These are phyloP conservation scores for Corymbia calophylla DNA, from an alignment of 441 rosid species.

Conservation along the genomic window DNA sequence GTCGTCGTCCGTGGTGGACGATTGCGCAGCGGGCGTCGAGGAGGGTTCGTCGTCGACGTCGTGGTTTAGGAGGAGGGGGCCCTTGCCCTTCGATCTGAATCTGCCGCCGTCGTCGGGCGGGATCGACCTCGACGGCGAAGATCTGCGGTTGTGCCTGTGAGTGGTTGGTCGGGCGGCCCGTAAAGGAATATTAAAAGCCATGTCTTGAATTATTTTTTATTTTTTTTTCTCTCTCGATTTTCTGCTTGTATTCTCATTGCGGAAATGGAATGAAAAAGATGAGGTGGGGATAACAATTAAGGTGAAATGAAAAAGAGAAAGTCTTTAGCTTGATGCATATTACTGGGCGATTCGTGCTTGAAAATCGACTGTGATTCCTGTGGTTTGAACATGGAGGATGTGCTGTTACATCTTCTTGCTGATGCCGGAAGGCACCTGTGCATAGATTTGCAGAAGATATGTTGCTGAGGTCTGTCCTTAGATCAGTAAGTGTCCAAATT, in stretches of 20 bases:
- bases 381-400: not conserved
- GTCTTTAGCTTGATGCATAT: not conserved
- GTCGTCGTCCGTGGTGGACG: constrained; percentile 78
- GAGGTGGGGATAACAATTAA: not conserved
- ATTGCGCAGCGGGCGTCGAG: constrained; percentile 26
- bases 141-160: constrained; percentile 82
- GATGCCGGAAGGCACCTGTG: not conserved
- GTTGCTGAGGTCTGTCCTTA: not conserved
- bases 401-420: not conserved
- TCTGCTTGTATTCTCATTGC: not conserved
- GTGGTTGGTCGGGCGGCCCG: constrained; percentile 6
- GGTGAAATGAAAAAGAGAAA: not conserved
- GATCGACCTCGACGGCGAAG: constrained; percentile 41
- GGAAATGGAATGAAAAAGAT: not conserved
- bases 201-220: not conserved
- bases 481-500: not conserved
- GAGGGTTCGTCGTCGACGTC: constrained; percentile 11
- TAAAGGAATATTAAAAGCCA: constrained; percentile 5
- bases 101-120: constrained; percentile 77
- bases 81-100: constrained; percentile 81
- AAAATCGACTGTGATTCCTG: not conserved
- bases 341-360: not conserved
- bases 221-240: not conserved
- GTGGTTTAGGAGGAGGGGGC: not conserved
- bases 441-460: not conserved